phyloP scores from a whole-genome alignment of 768 basidiomycete species.

The Kwoniella sp. region DNA sequence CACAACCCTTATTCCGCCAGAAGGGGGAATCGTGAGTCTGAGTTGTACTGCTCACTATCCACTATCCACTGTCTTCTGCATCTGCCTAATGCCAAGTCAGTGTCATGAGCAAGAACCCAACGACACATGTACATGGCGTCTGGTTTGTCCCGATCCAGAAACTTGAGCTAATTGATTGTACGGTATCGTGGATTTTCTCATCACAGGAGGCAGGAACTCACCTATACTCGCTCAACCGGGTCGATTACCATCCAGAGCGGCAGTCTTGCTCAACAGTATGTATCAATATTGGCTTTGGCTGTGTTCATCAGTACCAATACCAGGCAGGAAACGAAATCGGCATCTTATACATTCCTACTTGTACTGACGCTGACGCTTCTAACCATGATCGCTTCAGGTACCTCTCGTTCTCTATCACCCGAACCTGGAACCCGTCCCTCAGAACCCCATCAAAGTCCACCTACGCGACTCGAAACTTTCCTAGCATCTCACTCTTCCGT shows the following conservation, averaged over 20 bases:
- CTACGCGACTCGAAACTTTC: conserved; percentile 30
- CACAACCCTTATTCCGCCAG: conserved; percentile 33
- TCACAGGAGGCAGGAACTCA: conserved; percentile 3
- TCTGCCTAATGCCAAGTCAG: no score
- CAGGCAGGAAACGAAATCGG: no score
- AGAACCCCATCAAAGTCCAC: conserved; percentile 1
- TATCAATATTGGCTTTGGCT: neutral
- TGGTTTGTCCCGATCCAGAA: no score
- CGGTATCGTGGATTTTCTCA: neutral
- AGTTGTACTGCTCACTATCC: neutral
- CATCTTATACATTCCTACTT: no score
- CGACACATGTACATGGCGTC: no score
- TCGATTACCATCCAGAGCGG: conserved; percentile 20
- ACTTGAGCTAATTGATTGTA: neutral
- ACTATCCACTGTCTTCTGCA: no score
- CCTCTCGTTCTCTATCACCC: conserved; percentile 19
- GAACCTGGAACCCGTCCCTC: conserved; percentile 2
- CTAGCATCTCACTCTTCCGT: conserved; percentile 26
- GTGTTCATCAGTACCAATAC: no score
- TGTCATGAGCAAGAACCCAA: no score
- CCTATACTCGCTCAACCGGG: conserved; percentile 7
- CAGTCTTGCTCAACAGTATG: conserved; percentile 33
- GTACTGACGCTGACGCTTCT: no score
- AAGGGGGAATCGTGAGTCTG: conserved; percentile 13
- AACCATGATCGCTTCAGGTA: neutral